Conservation (phyloP, 2,329 filamentous ascomycete genomes). For the Fusarium redolens region DNA sequence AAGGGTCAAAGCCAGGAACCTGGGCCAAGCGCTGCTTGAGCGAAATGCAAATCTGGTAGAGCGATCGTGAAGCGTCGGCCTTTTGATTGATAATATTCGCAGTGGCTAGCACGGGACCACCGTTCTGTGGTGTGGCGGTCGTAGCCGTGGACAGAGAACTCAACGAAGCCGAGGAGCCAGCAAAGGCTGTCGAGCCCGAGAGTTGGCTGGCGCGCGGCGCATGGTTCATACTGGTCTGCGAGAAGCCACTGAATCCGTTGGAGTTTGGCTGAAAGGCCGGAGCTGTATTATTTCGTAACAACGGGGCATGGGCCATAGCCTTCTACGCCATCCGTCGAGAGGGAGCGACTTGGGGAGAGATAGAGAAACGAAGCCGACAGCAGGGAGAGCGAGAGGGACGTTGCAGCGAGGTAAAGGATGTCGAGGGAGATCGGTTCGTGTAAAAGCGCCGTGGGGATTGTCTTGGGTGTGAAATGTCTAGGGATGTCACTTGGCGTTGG, state of each 20-base stretch:
- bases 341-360: constrained; percentile 2
- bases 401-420: constrained; percentile 5
- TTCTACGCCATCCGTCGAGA: constrained; percentile 56
- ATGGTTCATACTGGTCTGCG: constrained; percentile 62
- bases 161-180: constrained; percentile 64
- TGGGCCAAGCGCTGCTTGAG: constrained; percentile 83
- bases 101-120: constrained; percentile 77
- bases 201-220: constrained; percentile 70
- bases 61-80: constrained; percentile 88
- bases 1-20: constrained; percentile 84
- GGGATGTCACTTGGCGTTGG: constrained; percentile 36
- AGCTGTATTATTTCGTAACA: constrained; percentile 69
- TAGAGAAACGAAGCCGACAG: constrained; percentile 14
- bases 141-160: constrained; percentile 59
- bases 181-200: constrained; percentile 69
- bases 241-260: constrained; percentile 59
- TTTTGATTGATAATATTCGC: constrained; percentile 98
- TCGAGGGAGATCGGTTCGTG: constrained; percentile 32
- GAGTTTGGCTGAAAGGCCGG: constrained; percentile 63
- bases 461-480: constrained; percentile 17
- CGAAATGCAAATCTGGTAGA: constrained; percentile 94
- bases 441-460: constrained; percentile 17
- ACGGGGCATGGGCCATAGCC: constrained; percentile 70
- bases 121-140: constrained; percentile 58
- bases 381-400: constrained; percentile 19